Base-by-base conservation (phyloP, 2,329 filamentous ascomycete species). In the Fusarium heterosporum region DNA sequence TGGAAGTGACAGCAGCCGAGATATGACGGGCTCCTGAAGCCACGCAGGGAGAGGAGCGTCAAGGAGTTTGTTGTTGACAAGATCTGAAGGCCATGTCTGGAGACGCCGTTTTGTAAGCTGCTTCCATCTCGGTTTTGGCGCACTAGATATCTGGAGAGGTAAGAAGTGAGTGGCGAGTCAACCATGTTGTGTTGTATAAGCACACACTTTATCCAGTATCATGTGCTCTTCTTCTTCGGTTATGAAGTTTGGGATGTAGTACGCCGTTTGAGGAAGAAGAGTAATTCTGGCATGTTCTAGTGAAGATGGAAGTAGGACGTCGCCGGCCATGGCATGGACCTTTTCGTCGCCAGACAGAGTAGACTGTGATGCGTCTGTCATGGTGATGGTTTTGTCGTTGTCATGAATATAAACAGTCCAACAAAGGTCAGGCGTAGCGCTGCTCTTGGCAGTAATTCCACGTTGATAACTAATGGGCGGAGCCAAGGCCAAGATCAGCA, bases 171-270 rank as follows among this genome's bases (percentile, higher is more conserved):
- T 52, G 29, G 52, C 25, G 40, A 48, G 19, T 26, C 32, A 39
- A n/a, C 38, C n/a, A 34, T 34, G 22, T 50, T 34, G 28, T 39
- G 36, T 32, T 38, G 40, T 29, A 84, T 54, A 58, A 65, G 17
- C 25, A 71, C 69, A 56, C 73, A 91, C 92, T 83, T 93, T 96
- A 52, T 87, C 80, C 46, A 97, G 80, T 9, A 97, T 86, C 9
- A 80, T 74, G 30, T 81, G 76, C 79, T 97, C 93, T 78, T 97
- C 93, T 42, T 90, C 86, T 54, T 82, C 78, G 6, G 85, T 90
- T 76, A 98, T 90, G 80, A 97, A 97, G 76, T 94, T 83, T 9
- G 93, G 85, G 57, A 97, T 90, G 79, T 98, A 97, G 81, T 90
- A 97, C 53, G 93, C 91, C 32, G 85, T 80, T 2, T 84, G 76